Conservation (phyloP, 2,329 filamentous ascomycete species). For the Tolypocladium sp. region DNA sequence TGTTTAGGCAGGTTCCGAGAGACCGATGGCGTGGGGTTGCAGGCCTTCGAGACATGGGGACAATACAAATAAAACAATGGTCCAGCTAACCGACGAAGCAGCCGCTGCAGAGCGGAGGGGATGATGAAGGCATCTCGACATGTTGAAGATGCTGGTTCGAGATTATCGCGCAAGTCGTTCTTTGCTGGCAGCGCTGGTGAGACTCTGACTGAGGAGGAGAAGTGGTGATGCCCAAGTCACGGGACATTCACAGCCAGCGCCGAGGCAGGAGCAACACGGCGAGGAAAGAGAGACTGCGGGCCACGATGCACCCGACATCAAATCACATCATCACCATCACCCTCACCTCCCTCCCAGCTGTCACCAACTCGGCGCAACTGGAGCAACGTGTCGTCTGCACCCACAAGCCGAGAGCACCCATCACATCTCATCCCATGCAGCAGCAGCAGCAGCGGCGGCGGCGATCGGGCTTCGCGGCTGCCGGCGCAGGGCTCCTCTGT, state of each 20-base stretch:
- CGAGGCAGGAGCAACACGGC: background rate
- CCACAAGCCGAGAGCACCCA: background rate
- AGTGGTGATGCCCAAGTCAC: background rate
- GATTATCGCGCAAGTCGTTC: background rate
- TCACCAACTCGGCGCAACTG: background rate
- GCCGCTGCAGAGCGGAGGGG: background rate
- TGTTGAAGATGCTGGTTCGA: background rate
- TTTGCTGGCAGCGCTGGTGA: background rate
- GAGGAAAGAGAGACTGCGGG: background rate
- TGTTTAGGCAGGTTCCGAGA: background rate
- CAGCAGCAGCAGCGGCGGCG: background rate
- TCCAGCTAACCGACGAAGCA: background rate
- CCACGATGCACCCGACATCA: background rate
- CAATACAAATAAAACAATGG: background rate
- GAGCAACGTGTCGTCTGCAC: background rate
- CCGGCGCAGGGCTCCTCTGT: background rate
- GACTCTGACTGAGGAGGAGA: background rate
- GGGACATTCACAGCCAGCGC: background rate
- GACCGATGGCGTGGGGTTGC: background rate
- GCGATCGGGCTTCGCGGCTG: background rate
- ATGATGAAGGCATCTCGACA: background rate
- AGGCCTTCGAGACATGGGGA: background rate
- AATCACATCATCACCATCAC: background rate
- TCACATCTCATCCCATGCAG: background rate
- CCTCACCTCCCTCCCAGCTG: background rate